phyloP scores from a whole-genome alignment of 768 basidiomycete species.

The Mycena amicta region DNA sequence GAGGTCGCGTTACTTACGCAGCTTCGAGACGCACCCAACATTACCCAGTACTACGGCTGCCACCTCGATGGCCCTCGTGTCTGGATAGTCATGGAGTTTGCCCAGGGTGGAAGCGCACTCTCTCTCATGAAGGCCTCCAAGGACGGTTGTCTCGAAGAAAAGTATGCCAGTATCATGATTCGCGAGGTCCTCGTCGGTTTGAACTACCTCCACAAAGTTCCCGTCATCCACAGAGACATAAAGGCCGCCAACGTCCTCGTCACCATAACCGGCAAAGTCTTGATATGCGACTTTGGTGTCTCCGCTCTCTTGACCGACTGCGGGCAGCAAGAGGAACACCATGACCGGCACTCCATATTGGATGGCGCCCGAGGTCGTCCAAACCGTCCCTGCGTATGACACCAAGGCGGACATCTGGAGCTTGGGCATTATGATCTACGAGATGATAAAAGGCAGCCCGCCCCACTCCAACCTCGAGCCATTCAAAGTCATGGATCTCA shows the following conservation, averaged over 20 bases:
- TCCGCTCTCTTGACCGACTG: conserved; percentile 86
- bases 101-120: conserved; percentile 91
- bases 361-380: conserved; percentile 99
- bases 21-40: conserved; percentile 85
- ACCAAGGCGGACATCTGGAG: conserved; percentile 99
- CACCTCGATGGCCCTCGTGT: conserved; percentile 93
- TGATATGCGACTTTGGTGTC: conserved; percentile 98
- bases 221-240: conserved; percentile 96
- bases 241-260: conserved; percentile 97
- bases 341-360: conserved; percentile 92
- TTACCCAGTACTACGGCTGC: conserved; percentile 97
- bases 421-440: conserved; percentile 92
- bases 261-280: conserved; percentile 84
- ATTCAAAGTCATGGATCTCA: conserved; percentile 85
- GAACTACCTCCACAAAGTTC: conserved; percentile 88
- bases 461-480: conserved; percentile 89
- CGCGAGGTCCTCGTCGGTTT: conserved; percentile 89
- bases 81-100: conserved; percentile 99
- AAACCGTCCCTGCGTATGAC: conserved; percentile 87
- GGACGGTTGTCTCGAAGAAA: conserved; percentile 81
- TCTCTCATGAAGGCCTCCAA: conserved; percentile 89
- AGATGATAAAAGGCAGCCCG: conserved; percentile 96
- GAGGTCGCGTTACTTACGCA: conserved; percentile 93
- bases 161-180: conserved; percentile 83
- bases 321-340: conserved; percentile 91